Evolutionary conservation across 208 protist genomes (phyloP), one percentile per base, ranked within the genome.

Genomic region (Balamuthia mandrillaris): DNA sequence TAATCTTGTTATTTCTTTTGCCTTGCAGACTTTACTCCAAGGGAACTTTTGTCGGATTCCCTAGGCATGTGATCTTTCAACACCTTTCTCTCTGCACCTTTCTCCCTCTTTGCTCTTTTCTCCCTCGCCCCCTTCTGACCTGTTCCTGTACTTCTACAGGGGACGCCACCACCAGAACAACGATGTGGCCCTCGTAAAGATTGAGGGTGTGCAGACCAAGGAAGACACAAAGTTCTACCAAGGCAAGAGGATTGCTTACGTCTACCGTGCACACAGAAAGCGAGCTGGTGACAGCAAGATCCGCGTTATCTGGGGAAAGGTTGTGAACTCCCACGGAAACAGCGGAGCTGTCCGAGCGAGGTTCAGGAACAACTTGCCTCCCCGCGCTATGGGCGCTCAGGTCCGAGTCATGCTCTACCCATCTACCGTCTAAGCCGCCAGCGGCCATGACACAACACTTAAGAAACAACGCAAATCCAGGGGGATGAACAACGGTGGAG

Each of bases 351-450:
- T 99, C 47, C 96, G 97, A 86, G 98, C 96, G 58, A 97, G 98
- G 94, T 99, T 99, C 95, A 93, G 91, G 77, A 86, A 87, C 41
- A 97, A 98, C 88, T 92, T 99, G 58, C 97, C 97, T 42, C 94
- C 97, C 72, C 92, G 94, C 60, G 95, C 97, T 54, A 96, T 99
- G 68, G 97, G 98, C 82, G 93, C 91, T 58, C 91, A 93, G 68
- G 90, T 99, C 77, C 95, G 98, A 82, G 97, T 99, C 56, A 98
- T 99, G 92, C 92, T 99, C 35, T 99, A 98, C 93, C 97, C 98
- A 49, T 98, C 96, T 91, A 86, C 90, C 86, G 97, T 98, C 85
- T 99, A 98, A 97, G n/a, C n/a, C n/a, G n/a, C n/a, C n/a, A n/a
- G n/a, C n/a, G n/a, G n/a, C n/a, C n/a, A n/a, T n/a, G n/a, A n/a